Percentiles rank a stretch among this genome's conserved stretches.
Conservation (phyloP, 441 rosid species). For the Syzygium syzygioides region DNA sequence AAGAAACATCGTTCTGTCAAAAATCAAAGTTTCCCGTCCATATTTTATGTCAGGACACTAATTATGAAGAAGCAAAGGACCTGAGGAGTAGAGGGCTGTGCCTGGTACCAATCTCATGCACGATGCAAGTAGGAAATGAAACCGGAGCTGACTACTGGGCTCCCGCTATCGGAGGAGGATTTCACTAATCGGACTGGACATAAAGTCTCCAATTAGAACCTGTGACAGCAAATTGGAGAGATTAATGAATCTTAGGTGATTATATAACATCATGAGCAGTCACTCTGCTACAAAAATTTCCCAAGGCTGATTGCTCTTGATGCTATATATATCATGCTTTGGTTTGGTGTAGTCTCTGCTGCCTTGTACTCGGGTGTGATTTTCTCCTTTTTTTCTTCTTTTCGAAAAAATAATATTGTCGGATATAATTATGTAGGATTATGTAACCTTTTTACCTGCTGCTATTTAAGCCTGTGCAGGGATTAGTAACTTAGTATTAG, state of each 20-base stretch:
- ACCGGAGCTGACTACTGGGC: conserved; percentile 92
- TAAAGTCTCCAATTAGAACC: neutral
- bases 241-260: conserved; percentile 1
- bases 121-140: conserved; percentile 73
- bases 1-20: neutral
- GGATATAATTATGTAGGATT: neutral
- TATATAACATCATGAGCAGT: conserved; percentile 94
- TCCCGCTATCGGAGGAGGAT: conserved; percentile 58
- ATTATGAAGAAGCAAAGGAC: conserved; percentile 47
- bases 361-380: neutral
- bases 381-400: neutral
- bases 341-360: neutral
- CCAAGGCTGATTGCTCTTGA: conserved; percentile 95
- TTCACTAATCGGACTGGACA: conserved; percentile 21
- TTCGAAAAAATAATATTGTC: neutral
- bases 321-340: conserved; percentile 39
- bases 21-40: neutral
- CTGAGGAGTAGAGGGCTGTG: conserved; percentile 84
- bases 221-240: conserved; percentile 5
- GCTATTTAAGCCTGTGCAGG: neutral
- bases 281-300: conserved; percentile 56
- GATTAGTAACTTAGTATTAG: neutral
- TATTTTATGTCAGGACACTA: neutral
- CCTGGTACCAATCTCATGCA: conserved; percentile 80
- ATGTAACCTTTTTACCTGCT: neutral